Evolutionary conservation across 768 basidiomycete species (phyloP).

Genomic region (Suillus clintonianus): DNA sequence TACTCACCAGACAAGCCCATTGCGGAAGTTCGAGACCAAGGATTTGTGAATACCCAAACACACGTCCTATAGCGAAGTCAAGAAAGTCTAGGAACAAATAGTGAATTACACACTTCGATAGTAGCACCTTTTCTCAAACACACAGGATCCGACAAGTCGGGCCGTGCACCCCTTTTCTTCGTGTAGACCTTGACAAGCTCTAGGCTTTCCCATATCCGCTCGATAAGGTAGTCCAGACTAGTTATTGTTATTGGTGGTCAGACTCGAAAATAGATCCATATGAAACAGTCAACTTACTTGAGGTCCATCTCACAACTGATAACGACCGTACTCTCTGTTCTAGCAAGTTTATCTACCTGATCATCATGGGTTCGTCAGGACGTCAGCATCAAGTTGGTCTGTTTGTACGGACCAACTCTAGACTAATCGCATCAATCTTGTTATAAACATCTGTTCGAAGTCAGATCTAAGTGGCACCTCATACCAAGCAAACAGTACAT

Average conservation of each 20-base stretch:
- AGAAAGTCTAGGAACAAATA: neutral
- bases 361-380: neutral
- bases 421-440: slow-evolving; percentile 89
- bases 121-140: slow-evolving; percentile 90
- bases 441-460: slow-evolving; percentile 82
- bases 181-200: slow-evolving; percentile 90
- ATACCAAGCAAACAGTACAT: slow-evolving; percentile 25
- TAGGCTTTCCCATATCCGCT: slow-evolving; percentile 80
- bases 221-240: slow-evolving; percentile 73
- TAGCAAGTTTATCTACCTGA: slow-evolving; percentile 75
- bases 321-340: slow-evolving; percentile 83
- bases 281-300: slow-evolving; percentile 54
- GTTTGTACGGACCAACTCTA: slow-evolving; percentile 51
- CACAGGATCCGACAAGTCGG: slow-evolving; percentile 90
- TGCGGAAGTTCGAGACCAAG: slow-evolving; percentile 88
- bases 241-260: slow-evolving; percentile 1
- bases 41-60: slow-evolving; percentile 93
- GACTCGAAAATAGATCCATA: slow-evolving; percentile 4
- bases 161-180: slow-evolving; percentile 93
- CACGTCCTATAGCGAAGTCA: slow-evolving; percentile 54
- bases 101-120: slow-evolving; percentile 63
- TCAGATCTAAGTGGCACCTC: slow-evolving; percentile 8
- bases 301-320: slow-evolving; percentile 96
- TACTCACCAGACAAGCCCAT: slow-evolving; percentile 88
- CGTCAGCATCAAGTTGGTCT: neutral